These are phyloP conservation scores for Arbutus unedo DNA, from an alignment of 148 eudicot genomes.

Conservation along the genomic window DNA sequence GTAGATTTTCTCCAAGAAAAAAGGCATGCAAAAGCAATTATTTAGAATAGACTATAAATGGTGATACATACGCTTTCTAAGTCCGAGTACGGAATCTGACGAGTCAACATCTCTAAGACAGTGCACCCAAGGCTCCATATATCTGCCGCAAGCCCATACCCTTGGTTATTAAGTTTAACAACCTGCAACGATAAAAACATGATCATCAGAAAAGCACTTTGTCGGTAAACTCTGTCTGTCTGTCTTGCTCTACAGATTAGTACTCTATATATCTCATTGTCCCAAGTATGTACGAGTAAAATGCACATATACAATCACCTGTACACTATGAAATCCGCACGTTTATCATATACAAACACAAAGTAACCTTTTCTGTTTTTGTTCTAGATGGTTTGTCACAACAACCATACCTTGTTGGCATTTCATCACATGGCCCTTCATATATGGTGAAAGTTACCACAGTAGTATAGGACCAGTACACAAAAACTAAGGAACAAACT, in stretches of 20 bases:
- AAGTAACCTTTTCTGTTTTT: background rate
- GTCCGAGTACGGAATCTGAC: conserved; percentile 64
- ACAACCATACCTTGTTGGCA: background rate
- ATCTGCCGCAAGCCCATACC: conserved; percentile 90
- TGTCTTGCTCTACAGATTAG: background rate
- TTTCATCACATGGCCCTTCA: background rate
- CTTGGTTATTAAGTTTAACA: conserved; percentile 45
- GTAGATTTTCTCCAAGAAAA: background rate
- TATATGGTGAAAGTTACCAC: background rate
- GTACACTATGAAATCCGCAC: background rate
- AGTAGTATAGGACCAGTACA: background rate
- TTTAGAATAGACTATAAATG: background rate
- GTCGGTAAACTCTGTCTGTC: background rate
- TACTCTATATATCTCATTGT: background rate
- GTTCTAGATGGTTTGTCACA: background rate
- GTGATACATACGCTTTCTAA: conserved; percentile 55
- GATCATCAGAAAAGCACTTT: conserved; percentile 1
- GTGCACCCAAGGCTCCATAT: conserved; percentile 99
- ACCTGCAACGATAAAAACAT: conserved; percentile 41
- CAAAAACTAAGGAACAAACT: background rate
- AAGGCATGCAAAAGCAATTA: background rate
- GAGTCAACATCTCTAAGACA: conserved; percentile 83
- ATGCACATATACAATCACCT: background rate
- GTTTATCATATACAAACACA: background rate
- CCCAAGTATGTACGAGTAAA: background rate